Percentiles rank a stretch among this genome's conserved stretches.
Evolutionary conservation across 441 rosid species (phyloP).

Genomic region (Populus hybrid): DNA sequence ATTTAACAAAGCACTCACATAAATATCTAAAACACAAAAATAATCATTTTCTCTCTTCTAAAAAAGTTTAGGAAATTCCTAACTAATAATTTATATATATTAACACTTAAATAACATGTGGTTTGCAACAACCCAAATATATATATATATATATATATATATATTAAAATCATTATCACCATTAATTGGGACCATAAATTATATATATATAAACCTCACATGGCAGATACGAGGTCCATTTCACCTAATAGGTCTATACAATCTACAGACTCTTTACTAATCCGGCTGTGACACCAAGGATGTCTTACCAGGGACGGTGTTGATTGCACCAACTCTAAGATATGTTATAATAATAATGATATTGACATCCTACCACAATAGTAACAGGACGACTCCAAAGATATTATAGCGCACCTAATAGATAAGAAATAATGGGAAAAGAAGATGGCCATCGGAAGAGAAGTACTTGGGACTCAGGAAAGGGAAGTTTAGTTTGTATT

Average conservation of each 20-base stretch:
- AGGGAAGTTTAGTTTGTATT: background rate
- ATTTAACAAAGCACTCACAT: too few relatives aligned
- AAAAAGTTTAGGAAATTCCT: too few relatives aligned
- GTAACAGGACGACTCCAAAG: background rate
- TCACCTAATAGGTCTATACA: slow-evolving; percentile 8
- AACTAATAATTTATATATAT: too few relatives aligned
- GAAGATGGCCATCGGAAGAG: background rate
- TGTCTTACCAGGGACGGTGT: background rate
- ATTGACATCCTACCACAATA: slow-evolving; percentile 22
- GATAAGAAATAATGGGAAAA: background rate
- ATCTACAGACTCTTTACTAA: slow-evolving; percentile 1
- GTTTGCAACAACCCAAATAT: too few relatives aligned
- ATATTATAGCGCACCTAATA: background rate
- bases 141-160: too few relatives aligned
- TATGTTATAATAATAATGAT: slow-evolving; percentile 20
- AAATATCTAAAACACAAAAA: too few relatives aligned
- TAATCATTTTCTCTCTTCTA: too few relatives aligned
- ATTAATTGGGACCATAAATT: background rate
- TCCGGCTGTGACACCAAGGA: background rate
- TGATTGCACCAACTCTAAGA: slow-evolving; percentile 16
- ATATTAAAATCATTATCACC: background rate
- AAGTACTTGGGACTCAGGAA: background rate
- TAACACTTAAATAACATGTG: too few relatives aligned
- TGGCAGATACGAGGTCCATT: slow-evolving; percentile 23
- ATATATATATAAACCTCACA: background rate